Evolutionary conservation across 164 flowering plant genomes (phyloP).

Genomic region (Kingdonia uniflora): DNA sequence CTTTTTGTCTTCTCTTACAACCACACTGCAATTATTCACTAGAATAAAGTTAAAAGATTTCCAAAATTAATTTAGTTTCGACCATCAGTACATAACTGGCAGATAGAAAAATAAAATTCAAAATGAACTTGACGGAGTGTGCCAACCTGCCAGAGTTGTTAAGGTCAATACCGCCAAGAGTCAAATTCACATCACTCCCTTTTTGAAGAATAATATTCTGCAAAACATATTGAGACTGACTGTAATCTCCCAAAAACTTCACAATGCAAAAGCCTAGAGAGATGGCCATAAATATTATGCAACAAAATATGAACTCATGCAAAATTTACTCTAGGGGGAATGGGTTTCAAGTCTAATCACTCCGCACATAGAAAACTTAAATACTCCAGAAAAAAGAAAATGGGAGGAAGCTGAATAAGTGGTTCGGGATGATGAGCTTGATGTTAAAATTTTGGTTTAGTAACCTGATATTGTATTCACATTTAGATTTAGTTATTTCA

Average conservation of each 20-base stretch:
- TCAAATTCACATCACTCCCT: conserved; percentile 79
- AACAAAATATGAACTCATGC: too few relatives aligned
- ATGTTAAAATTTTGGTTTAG: too few relatives aligned
- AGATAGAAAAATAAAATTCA: neutral
- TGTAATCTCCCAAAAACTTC: neutral
- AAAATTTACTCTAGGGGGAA: too few relatives aligned
- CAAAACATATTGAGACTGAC: conserved; percentile 12
- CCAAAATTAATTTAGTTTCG: neutral
- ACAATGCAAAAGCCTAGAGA: neutral
- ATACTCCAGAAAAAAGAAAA: too few relatives aligned
- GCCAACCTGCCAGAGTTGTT: conserved; percentile 98
- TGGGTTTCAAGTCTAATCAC: too few relatives aligned
- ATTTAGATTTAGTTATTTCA: too few relatives aligned
- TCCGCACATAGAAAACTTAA: too few relatives aligned
- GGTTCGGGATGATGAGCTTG: too few relatives aligned
- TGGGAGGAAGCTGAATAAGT: too few relatives aligned
- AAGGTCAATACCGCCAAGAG: conserved; percentile 97
- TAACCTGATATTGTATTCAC: too few relatives aligned
- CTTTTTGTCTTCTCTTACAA: conserved; percentile 79
- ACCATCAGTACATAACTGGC: neutral
- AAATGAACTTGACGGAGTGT: conserved; percentile 12
- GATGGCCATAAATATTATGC: too few relatives aligned
- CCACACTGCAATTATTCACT: conserved; percentile 45
- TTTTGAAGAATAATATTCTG: conserved; percentile 73
- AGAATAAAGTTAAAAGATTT: conserved; percentile 4